Evolutionary conservation across 2,329 filamentous ascomycete genomes (phyloP), one percentile per base, ranked within the genome.

Genomic region (Apiospora pterosperma): DNA sequence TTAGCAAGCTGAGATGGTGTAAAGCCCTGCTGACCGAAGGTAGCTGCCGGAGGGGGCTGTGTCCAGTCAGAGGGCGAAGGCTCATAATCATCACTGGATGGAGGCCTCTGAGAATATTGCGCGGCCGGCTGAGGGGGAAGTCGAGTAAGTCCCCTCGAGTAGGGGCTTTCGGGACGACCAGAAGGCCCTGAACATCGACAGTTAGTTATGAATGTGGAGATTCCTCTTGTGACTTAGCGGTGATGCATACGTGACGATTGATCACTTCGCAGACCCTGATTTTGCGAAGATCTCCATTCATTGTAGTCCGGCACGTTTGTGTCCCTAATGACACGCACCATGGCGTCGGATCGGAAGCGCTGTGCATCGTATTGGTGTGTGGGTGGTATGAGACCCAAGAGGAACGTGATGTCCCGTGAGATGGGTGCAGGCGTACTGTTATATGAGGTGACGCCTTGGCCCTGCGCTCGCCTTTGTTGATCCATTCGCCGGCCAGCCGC

Each of bases 401-500:
- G 73, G 69, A 88, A 88, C 0, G 83, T 87, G 48, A 88, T 84
- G 67, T 88, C 85, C 44, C 92, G 88, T 34, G 95, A 92, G 41
- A 97, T 84, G 0, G 92, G 88, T 3, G 90, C 85, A 12, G 88
- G 84, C 4, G 75, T 72, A 19, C 66, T 73, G 23, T 65, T 72
- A 41, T 76, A 74, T 7, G 74, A 73, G n/a, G 73, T 73, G 55
- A 73, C 71, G 14, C 77, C 76, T 67, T 82, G 81, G 14, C 81
- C 80, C 68, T 86, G 86, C 70, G 70, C 71, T 5, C 88, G 83
- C 62, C 88, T 85, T 74, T 92, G 89, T 74, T 96, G 91, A 72
- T 96, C 92, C 25, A 96, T 83, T 39, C 94, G 90, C 64, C 94
- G 90, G 31, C 93, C 92, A 41, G 95, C 93, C 1, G 92, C 92